Conservation (phyloP, 2,329 filamentous ascomycete species). For the Xylariaceae sp. region DNA sequence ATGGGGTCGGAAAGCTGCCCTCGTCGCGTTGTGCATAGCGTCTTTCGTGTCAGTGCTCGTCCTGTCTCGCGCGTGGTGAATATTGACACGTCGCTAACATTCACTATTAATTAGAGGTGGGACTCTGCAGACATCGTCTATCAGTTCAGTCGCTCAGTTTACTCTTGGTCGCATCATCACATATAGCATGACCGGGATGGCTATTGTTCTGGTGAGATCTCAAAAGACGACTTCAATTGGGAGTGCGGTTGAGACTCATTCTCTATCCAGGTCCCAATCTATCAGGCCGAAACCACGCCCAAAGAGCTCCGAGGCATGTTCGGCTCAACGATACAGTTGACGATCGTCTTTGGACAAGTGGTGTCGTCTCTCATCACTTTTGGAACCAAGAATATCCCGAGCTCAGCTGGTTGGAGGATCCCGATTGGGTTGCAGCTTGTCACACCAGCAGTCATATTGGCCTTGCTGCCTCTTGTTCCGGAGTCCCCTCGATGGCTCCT, state of each 20-base stretch:
- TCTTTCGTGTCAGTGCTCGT: slow-evolving; percentile 9
- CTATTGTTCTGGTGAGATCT: slow-evolving; percentile 7
- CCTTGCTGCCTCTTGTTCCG: slow-evolving; percentile 6
- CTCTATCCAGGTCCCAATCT: slow-evolving; percentile 1
- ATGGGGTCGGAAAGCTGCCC: slow-evolving; percentile 10
- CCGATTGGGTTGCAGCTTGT: slow-evolving; percentile 9
- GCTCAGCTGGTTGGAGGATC: slow-evolving; percentile 5
- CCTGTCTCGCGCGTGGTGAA: background rate
- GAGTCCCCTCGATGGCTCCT: slow-evolving; percentile 11
- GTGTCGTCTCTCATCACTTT: slow-evolving; percentile 10
- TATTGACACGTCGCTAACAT: background rate
- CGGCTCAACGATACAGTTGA: slow-evolving; percentile 11
- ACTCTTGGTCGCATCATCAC: slow-evolving; percentile 12
- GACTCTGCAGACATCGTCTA: slow-evolving; percentile 8
- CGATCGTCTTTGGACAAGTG: slow-evolving; percentile 13
- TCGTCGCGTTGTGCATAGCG: slow-evolving; percentile 9
- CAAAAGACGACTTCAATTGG: no score
- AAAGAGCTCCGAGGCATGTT: slow-evolving; percentile 14
- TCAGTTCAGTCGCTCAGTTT: slow-evolving; percentile 9
- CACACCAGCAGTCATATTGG: slow-evolving; percentile 3
- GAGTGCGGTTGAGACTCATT: no score
- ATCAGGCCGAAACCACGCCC: slow-evolving; percentile 13
- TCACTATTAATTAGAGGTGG: slow-evolving; percentile 1
- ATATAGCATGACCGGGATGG: slow-evolving; percentile 11
- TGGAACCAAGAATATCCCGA: slow-evolving; percentile 8